Conservation (phyloP, 2,329 filamentous ascomycete genomes). For the Epichloe uncinata region DNA sequence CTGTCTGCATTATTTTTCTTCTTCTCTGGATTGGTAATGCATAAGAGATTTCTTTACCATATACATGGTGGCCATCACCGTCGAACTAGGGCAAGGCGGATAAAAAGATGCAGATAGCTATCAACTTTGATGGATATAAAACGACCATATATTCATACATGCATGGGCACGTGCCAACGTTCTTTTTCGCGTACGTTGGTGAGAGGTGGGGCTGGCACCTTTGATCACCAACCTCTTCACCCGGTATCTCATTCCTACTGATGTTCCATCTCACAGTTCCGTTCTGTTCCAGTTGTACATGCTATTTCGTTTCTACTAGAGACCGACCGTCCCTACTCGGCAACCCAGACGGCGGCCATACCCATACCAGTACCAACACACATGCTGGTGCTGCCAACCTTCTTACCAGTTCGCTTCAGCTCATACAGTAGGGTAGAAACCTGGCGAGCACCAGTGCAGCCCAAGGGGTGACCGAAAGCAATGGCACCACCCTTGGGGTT, state of each 20-base stretch:
- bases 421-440: conserved; percentile 87
- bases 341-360: conserved; percentile 93
- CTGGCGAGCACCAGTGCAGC: conserved; percentile 87
- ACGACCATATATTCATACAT: conserved; percentile 14
- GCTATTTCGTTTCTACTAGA: not conserved
- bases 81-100: not conserved
- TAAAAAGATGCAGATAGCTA: not conserved
- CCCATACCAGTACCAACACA: conserved; percentile 96
- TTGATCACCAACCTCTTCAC: not conserved
- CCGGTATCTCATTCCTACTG: not conserved
- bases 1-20: too few species aligned
- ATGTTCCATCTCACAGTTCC: not conserved
- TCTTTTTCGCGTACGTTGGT: not conserved
- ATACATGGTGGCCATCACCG: not conserved
- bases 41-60: not conserved
- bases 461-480: conserved; percentile 88
- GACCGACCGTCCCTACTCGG: conserved; percentile 46
- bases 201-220: not conserved
- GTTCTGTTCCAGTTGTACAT: not conserved
- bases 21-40: not conserved
- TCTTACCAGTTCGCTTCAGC: conserved; percentile 69
- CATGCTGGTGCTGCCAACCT: conserved; percentile 89
- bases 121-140: not conserved
- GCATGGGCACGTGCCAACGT: conserved; percentile 5
- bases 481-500: conserved; percentile 97